Evolutionary conservation across 106 monocot genomes (phyloP).

Genomic region (Alisma plantagoaquatica): DNA sequence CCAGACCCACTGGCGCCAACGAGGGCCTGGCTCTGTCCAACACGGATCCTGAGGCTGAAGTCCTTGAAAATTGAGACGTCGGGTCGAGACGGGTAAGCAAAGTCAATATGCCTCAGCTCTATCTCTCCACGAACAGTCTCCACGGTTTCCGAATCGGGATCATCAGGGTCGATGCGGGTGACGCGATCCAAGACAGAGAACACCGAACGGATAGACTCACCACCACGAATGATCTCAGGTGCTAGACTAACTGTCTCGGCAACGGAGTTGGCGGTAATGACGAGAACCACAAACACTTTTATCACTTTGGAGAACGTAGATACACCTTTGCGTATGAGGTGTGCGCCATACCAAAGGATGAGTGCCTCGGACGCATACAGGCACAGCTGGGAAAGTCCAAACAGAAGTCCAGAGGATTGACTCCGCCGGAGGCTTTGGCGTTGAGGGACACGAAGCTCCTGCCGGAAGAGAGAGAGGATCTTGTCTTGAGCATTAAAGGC

Average conservation of each 20-base stretch:
- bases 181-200: constrained; percentile 70
- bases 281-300: constrained; percentile 88
- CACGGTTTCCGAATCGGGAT: constrained; percentile 41
- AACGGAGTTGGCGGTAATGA: constrained; percentile 88
- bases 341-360: constrained; percentile 13
- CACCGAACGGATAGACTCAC: constrained; percentile 77
- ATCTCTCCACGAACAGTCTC: no score
- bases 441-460: constrained; percentile 1
- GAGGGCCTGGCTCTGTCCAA: no score
- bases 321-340: constrained; percentile 5
- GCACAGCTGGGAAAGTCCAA: constrained; percentile 7
- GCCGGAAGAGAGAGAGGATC: constrained; percentile 25
- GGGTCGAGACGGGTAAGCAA: no score
- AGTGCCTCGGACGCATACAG: constrained; percentile 11
- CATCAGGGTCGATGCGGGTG: constrained; percentile 71
- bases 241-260: constrained; percentile 92
- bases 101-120: no score
- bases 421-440: constrained; percentile 8
- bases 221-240: constrained; percentile 83
- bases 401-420: constrained; percentile 3
- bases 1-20: no score
- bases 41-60: no score
- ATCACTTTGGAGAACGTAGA: constrained; percentile 91
- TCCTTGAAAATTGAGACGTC: no score
- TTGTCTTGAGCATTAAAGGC: constrained; percentile 90